Evolutionary conservation across 805 yeast genomes (phyloP).

Genomic region (Monosporozyma yasuniensis): DNA sequence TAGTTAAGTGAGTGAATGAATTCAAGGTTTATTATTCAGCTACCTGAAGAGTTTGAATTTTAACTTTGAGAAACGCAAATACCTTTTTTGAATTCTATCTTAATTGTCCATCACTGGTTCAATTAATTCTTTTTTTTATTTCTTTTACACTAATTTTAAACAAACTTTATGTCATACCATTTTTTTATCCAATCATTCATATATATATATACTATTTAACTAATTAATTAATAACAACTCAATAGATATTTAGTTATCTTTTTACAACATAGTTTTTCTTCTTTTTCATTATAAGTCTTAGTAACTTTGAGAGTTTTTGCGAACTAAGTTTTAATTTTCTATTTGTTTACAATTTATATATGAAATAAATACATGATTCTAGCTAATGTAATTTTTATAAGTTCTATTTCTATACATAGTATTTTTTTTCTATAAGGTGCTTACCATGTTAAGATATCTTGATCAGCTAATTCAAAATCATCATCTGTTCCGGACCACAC

Average conservation of each 20-base stretch:
- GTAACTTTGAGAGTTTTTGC: no score
- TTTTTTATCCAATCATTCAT: background rate
- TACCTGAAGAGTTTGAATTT: background rate
- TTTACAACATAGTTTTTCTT: background rate
- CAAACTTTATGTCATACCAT: background rate
- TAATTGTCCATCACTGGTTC: background rate
- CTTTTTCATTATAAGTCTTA: no score
- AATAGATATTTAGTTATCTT: background rate
- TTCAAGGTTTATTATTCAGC: background rate
- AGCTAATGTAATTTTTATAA: no score
- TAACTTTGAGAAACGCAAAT: background rate
- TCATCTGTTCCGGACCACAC: conserved; percentile 28
- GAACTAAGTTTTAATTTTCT: no score
- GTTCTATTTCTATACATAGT: background rate
- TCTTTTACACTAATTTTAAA: background rate
- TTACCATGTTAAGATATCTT: conserved; percentile 30
- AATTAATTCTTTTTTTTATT: background rate
- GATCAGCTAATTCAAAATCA: conserved; percentile 26
- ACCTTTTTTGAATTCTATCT: background rate
- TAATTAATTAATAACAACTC: background rate
- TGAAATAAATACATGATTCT: background rate
- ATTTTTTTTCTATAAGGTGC: background rate
- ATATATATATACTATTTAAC: background rate
- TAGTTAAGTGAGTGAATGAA: background rate
- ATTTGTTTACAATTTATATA: background rate